Evolutionary conservation across 352 stramenopile genomes (phyloP).

Genomic region (Phytophthora macrochlamydospora): DNA sequence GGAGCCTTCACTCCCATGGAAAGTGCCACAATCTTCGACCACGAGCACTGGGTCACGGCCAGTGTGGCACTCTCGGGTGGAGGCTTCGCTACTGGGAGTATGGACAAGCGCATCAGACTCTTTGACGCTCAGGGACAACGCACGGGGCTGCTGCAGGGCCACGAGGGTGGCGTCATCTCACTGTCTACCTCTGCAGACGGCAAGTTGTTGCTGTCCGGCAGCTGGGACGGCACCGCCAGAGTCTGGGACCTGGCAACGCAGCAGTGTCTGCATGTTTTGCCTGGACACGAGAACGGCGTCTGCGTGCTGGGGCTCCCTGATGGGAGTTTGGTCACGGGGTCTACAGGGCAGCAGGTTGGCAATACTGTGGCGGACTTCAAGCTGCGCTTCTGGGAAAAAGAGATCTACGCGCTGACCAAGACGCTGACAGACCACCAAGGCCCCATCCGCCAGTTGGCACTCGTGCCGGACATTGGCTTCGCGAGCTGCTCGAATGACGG

Average conservation of each 20-base stretch:
- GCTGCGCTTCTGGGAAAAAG: slow-evolving; percentile 74
- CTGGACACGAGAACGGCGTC: slow-evolving; percentile 82
- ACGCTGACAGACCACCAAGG: slow-evolving; percentile 68
- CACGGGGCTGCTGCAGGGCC: slow-evolving; percentile 49
- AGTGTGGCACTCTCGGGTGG: slow-evolving; percentile 46
- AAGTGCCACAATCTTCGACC: slow-evolving; percentile 66
- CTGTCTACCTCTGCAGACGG: slow-evolving; percentile 48
- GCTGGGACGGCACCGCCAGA: slow-evolving; percentile 81
- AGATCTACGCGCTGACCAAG: slow-evolving; percentile 51
- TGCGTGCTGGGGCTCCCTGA: slow-evolving; percentile 74
- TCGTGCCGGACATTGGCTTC: slow-evolving; percentile 74
- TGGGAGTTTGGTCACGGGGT: slow-evolving; percentile 73
- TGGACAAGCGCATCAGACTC: slow-evolving; percentile 82
- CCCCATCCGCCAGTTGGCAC: slow-evolving; percentile 71
- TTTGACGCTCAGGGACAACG: slow-evolving; percentile 57
- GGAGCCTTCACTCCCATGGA: slow-evolving; percentile 48
- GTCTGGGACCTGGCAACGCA: slow-evolving; percentile 68
- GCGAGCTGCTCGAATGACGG: slow-evolving; percentile 88
- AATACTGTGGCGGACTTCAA: slow-evolving; percentile 83
- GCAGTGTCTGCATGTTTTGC: slow-evolving; percentile 62
- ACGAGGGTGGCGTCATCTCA: slow-evolving; percentile 83
- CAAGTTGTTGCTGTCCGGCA: slow-evolving; percentile 69
- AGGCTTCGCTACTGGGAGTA: slow-evolving; percentile 77
- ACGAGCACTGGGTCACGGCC: slow-evolving; percentile 87
- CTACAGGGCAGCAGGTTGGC: slow-evolving; percentile 74